Evolutionary conservation across 2,329 filamentous ascomycete genomes (phyloP), one percentile per base, ranked within the genome.

Genomic region (Pyrenochaeta sp.): DNA sequence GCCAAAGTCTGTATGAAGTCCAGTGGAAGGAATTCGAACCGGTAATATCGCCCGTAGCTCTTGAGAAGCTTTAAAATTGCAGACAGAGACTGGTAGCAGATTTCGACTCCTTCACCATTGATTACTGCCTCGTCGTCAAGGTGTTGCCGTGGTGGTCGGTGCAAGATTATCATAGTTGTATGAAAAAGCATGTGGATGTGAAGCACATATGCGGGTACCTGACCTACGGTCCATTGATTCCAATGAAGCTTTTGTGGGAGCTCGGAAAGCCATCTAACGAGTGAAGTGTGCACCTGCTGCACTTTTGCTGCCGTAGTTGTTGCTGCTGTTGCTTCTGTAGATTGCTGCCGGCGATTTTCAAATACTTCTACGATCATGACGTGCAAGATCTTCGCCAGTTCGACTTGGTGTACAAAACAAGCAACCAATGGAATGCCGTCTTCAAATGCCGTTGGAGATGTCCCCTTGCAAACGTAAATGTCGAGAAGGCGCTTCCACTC

Each of bases 131-230:
- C 71, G 31, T 77, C 77, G 51, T 74, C 70, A 35, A 81, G 76
- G 32, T 78, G 69, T 43, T 80, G 76, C 2, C 73, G 76, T 1
- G 81, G 80, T 1, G 81, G 81, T 0, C 81, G 76, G 54, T 83
- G 80, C 2, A 83, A 75, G 43, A 83, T 81, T 17, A 82, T 82
- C 79, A 83, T 81, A 42, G 77, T 75, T 0, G 81, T 82, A 51
- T 83, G 80, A 56, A 82, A 83, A 14, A 79, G 63, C 75, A 83
- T 80, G 56, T 83, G 80, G 32, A 83, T 69, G 60, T 82, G 78
- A 35, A 82, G 75, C 1, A 83, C 78, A 23, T 78, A 77, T 2
- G 77, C 72, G 2, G 79, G 78, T 3, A 83, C 77, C 17, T 78
- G 72, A 3, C 78, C 79, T 1, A 80, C 77, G 2, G 77, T 81